Evolutionary conservation across 805 yeast species (phyloP), one percentile per base, ranked within the genome.

Genomic region (Cyberlindnera sargentensis): DNA sequence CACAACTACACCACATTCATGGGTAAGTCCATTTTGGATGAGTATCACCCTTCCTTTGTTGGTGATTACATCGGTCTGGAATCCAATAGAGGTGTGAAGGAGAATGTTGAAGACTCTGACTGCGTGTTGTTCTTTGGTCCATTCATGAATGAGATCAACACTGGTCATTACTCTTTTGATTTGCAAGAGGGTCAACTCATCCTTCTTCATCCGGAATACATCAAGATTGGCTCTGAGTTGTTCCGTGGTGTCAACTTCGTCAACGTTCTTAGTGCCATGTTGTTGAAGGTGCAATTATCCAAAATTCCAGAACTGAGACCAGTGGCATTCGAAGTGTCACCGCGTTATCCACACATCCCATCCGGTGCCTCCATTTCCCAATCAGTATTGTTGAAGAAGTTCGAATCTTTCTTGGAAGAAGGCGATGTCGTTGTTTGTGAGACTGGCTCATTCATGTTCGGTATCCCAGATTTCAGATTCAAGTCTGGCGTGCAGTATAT

Each of bases 371-470:
- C 48, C 48, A 70, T 72, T 44, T 76, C 77, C 1, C 82, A 78
- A 57, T 65, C 70, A 10, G 58, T 56, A 32, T 51, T 82, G 32
- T 63, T 75, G 27, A 58, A 63, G 40, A 56, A 59, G 20, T 51
- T 82, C 39, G 65, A 66, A 52, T 47, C 62, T 33, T 70, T 66
- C 57, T 57, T 84, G 36, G 64, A 70, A 54, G 79, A 82, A 26
- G 73, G 78, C 52, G 96, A 89, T 60, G 71, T 80, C 23, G 57
- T 89, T n/a, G 71, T 90, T 34, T 75, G 80, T 43, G 97, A 90
- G 51, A 85, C 95, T 2, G 89, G 96, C 41, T 80, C 95, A 2
- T 76, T 85, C 58, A 80, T 82, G 70, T 88, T 87, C 66, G 90
- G 83, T 7, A 58, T 83, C 36, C 78, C 86, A 29, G 91, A 84